These are phyloP conservation scores for Pseudocercospora vitis DNA, from an alignment of 2,329 filamentous ascomycete species.

Conservation along the genomic window DNA sequence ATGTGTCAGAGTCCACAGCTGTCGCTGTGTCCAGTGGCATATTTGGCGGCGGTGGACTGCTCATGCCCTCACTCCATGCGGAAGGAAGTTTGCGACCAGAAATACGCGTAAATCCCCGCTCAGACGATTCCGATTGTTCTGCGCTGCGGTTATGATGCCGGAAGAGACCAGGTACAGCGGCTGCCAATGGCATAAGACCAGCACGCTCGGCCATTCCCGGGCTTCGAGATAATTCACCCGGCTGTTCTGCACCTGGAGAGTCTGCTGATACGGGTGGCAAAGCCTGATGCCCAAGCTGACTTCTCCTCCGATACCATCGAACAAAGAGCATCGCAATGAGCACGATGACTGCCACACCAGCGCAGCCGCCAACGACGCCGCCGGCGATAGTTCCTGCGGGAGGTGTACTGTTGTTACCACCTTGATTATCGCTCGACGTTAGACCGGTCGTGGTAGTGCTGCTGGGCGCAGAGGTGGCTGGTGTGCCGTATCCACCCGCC, in stretches of 20 bases:
- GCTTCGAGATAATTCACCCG: conserved; percentile 15
- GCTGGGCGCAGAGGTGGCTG: conserved; percentile 13
- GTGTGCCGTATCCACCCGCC: conserved; percentile 15
- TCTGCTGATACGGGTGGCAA: conserved; percentile 27
- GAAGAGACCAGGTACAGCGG: conserved; percentile 42
- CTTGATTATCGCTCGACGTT: conserved; percentile 9
- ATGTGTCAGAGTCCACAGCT: too few relatives aligned
- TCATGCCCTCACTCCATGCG: conserved; percentile 51
- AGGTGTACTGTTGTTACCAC: conserved; percentile 31
- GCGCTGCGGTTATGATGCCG: conserved; percentile 36
- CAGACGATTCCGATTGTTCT: conserved; percentile 29
- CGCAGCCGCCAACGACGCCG: conserved; percentile 62
- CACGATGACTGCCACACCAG: conserved; percentile 55
- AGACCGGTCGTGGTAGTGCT: conserved; percentile 10
- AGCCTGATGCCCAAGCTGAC: conserved; percentile 28
- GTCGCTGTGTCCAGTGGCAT: background rate
- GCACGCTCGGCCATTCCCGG: conserved; percentile 45
- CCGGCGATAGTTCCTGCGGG: conserved; percentile 59
- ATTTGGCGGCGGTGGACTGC: conserved; percentile 30
- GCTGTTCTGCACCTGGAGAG: conserved; percentile 18
- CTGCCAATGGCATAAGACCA: conserved; percentile 39
- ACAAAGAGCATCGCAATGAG: conserved; percentile 55
- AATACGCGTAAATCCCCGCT: conserved; percentile 49
- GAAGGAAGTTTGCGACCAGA: conserved; percentile 52
- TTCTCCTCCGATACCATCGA: conserved; percentile 50